phyloP scores from a whole-genome alignment of 768 basidiomycete genomes.

The Tulasnella calospora region DNA sequence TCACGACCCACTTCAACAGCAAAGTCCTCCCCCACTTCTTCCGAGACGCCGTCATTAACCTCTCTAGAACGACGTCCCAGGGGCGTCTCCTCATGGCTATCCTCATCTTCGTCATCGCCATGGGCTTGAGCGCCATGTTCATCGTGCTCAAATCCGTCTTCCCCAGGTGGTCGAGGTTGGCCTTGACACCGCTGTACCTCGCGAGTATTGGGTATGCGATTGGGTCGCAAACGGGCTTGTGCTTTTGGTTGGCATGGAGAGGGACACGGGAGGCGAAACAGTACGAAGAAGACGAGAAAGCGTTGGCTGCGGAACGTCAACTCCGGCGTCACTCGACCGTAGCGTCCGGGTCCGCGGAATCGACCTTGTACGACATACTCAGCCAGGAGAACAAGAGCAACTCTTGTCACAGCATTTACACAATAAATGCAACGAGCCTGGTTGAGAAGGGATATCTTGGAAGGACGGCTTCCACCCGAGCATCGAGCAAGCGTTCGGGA shows the following conservation, averaged over 20 bases:
- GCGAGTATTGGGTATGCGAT: slow-evolving; percentile 20
- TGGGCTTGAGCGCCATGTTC: slow-evolving; percentile 11
- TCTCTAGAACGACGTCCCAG: slow-evolving; percentile 8
- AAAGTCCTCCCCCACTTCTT: slow-evolving; percentile 18
- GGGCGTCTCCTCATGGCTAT: slow-evolving; percentile 16
- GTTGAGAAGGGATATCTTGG: background rate
- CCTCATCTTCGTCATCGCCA: background rate
- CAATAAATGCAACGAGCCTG: background rate
- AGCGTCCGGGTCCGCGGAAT: background rate
- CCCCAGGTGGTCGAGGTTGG: slow-evolving; percentile 16
- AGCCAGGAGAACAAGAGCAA: background rate
- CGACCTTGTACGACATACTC: background rate
- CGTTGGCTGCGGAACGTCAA: background rate
- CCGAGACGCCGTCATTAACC: slow-evolving; percentile 19
- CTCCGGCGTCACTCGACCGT: background rate
- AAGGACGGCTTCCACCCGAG: background rate
- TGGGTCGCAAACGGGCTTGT: slow-evolving; percentile 21
- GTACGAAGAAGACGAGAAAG: slow-evolving; percentile 13
- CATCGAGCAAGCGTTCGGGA: background rate
- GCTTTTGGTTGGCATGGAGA: slow-evolving; percentile 23
- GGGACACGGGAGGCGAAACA: slow-evolving; percentile 16
- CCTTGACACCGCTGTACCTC: slow-evolving; percentile 17
- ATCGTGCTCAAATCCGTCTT: slow-evolving; percentile 5
- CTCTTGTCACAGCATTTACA: background rate
- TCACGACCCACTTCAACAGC: background rate